Conservation (phyloP, 2,329 filamentous ascomycete species). For the Aspergillus fumigatiaffinis region DNA sequence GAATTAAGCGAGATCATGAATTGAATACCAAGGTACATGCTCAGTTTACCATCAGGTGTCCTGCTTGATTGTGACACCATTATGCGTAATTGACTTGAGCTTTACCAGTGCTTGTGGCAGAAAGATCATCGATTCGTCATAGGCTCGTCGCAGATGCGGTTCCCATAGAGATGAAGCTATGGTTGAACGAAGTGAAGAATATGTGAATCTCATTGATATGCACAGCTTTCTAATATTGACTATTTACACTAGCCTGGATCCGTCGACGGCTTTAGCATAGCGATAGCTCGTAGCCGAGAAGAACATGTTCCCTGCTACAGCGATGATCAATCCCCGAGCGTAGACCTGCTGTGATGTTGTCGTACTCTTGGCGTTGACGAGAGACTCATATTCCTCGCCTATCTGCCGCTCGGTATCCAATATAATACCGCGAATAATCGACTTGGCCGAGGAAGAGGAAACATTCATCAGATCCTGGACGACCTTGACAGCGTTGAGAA, state of each 20-base stretch:
- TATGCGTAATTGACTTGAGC: not conserved
- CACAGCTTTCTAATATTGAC: not conserved
- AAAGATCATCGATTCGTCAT: too few relatives aligned
- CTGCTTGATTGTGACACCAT: not conserved
- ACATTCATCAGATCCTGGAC: conserved; percentile 4
- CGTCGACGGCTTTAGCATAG: conserved; percentile 8
- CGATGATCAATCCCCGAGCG: conserved; percentile 5
- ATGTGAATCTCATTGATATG: not conserved
- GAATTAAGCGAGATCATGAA: not conserved
- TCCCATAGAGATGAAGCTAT: not conserved
- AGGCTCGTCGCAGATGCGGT: conserved; percentile 6
- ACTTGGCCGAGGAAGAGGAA: conserved; percentile 1
- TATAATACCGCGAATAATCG: conserved; percentile 2
- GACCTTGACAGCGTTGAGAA: conserved; percentile 10
- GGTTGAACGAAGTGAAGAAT: not conserved
- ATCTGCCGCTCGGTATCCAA: conserved; percentile 10
- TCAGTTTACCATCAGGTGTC: conserved; percentile 46
- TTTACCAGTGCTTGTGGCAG: too few relatives aligned
- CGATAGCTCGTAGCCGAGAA: conserved; percentile 13
- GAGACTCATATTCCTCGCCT: conserved; percentile 4
- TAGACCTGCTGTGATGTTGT: conserved; percentile 1
- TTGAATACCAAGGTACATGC: not conserved
- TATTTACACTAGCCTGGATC: conserved; percentile 1
- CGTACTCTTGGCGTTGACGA: not conserved
- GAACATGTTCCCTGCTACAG: conserved; percentile 13